Evolutionary conservation across 306 rosid species (phyloP).

Genomic region (Sphenostylis stenocarpa): DNA sequence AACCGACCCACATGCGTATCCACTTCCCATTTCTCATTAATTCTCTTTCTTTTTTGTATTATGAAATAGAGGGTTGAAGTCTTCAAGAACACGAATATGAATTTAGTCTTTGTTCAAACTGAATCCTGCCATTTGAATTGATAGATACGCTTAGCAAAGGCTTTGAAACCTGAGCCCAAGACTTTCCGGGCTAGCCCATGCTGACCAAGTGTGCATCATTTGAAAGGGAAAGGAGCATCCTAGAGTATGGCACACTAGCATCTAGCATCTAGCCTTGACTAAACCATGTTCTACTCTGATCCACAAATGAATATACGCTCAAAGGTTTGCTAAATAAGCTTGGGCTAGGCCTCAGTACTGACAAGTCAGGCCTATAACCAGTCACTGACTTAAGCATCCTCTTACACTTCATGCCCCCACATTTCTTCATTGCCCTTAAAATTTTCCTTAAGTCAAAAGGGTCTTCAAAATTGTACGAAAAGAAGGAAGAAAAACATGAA

Average conservation of each 20-base stretch:
- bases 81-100: no score
- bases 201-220: neutral
- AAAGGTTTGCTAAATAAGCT: neutral
- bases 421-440: neutral
- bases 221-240: neutral
- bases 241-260: neutral
- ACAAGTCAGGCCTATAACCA: constrained; percentile 23
- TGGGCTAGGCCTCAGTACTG: constrained; percentile 17
- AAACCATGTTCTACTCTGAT: neutral
- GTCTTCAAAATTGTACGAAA: neutral
- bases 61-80: no score
- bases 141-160: constrained; percentile 9
- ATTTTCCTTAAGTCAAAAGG: neutral
- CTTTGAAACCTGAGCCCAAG: constrained; percentile 7
- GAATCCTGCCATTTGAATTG: neutral
- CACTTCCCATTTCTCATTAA: no score
- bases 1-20: no score
- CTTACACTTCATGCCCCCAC: neutral
- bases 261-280: constrained; percentile 12
- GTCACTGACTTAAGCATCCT: neutral
- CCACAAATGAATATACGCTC: neutral
- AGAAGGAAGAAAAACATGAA: neutral
- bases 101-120: neutral
- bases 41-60: no score
- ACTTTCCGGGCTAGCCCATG: neutral